Evolutionary conservation across 2,329 filamentous ascomycete species (phyloP), one percentile per base, ranked within the genome.

Genomic region (Lecanoromycetidae sp.): DNA sequence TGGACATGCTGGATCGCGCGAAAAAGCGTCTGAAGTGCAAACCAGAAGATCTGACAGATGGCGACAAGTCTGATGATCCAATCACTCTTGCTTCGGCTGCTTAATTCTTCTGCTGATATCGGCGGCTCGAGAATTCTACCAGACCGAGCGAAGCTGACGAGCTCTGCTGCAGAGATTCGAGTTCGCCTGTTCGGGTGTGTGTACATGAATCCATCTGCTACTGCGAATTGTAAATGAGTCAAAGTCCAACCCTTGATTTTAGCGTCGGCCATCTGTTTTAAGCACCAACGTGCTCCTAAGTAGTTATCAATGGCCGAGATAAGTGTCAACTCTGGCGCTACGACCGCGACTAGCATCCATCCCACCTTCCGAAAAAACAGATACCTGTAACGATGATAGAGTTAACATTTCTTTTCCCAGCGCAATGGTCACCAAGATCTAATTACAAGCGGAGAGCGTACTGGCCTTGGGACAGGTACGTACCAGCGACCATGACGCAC

Each of bases 21-120:
- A 36, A 43, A 12, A 2, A 50, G 48, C 22, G 48, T 43, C 33
- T 50, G 49, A 2, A 48, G 23, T 3, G 22, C 39, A 30, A 51
- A 51, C 49, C 44, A 51, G 3, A 30, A 19, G 23, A 51, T 51
- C 23, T 51, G 49, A n/a, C 35, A 13, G 2, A 48, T 12, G 9
- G 45, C 45, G 15, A 51, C 23, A 17, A 44, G n/a, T 17, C 48
- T 51, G 27, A 48, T 23, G 7, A 45, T 13, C 40, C 35, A 41
- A 32, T 51, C 49, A 27, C 45, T 45, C 29, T 51, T 48, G 12
- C 40, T 29, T n/a, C 49, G 49, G 20, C 39, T 35, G 15, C 20
- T 30, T 23, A 48, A 26, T 35, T 48, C 40, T 5, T 41, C 23
- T 32, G 36, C 25, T 13, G 35, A 51, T 27, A 51, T 33, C 0